Base-by-base conservation (phyloP, 108 stramenopile genomes). In the Pseudonitzschia pungens region DNA sequence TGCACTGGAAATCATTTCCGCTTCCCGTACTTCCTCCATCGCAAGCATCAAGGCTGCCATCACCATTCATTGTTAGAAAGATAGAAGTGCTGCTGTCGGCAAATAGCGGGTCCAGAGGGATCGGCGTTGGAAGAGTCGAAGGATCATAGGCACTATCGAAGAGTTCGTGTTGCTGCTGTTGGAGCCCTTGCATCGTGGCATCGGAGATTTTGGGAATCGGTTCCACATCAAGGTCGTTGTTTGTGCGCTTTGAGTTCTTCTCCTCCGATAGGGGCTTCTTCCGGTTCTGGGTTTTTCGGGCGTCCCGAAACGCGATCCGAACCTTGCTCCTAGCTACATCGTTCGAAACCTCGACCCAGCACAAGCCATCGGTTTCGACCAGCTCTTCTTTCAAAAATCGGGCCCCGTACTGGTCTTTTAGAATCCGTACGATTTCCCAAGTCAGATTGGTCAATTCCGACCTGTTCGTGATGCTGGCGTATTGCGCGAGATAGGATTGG, bases 301-400 rank as follows among this genome's bases (percentile, higher is more conserved):
- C 26, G 22, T 67, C 67, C 22, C 76, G 70, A 58, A 77, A 71
- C 5, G 54, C 43, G 24, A 69, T 42, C 10, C 70, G 52, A 8
- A 77, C 76, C 55, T 77, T 77, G 40, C 6, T 41, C 24, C 65
- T 50, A 27, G 76, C 76, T 6, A 31, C 45, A 5, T 65, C 64
- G 44, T 71, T 63, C 21, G 69, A 44, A 24, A 63, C 70, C 55
- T 77, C 76, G 15, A 62, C 56, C 76, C 76, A 77, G 29, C 1
- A 31, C 27, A 57, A 27, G 10, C 45, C 22, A 26, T 28, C n/a
- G 48, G 24, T 28, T 54, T 52, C 68, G 10, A 40, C 15, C 0
- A 10, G 10, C 4, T 36, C 33, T 29, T 76, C 75, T 33, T 64
- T 69, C 32, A 76, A 31, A 42, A 76, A 76, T 0, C 75, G 68